A percentile compares a stretch with the other conserved stretches of the same genome.
Evolutionary conservation across 2,329 filamentous ascomycete species (phyloP).

Genomic region (Thelonectria blattea): DNA sequence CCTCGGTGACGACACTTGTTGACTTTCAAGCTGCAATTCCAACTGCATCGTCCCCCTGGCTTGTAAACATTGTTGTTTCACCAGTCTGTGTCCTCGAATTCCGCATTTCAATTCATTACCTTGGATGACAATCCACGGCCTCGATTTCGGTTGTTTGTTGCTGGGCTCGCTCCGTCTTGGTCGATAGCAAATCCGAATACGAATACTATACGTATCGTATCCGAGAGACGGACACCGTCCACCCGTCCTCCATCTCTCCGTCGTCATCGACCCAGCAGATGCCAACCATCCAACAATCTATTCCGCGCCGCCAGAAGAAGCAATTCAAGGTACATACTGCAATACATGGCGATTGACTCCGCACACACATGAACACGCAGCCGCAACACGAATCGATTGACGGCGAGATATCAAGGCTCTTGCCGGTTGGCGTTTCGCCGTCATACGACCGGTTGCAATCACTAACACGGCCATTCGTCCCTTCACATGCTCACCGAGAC

Average conservation of each 20-base stretch:
- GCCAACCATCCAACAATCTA: slow-evolving; percentile 7
- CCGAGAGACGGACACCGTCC: slow-evolving; percentile 1
- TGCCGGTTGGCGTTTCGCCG: background rate
- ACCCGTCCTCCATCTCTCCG: slow-evolving; percentile 2
- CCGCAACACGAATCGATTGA: background rate
- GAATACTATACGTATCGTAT: slow-evolving; percentile 24
- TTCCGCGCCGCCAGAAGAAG: slow-evolving; percentile 11
- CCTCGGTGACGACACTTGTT: slow-evolving; percentile 1
- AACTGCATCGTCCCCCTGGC: background rate
- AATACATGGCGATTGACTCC: slow-evolving; percentile 9
- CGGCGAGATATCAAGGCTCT: background rate
- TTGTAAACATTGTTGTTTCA: slow-evolving; percentile 4
- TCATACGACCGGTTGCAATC: background rate
- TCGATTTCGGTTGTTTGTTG: background rate
- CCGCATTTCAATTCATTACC: slow-evolving; percentile 1
- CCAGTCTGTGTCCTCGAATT: slow-evolving; percentile 9
- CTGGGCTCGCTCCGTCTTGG: background rate
- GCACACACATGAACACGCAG: slow-evolving; percentile 1
- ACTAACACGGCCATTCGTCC: background rate
- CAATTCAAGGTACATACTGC: background rate
- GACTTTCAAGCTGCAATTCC: background rate
- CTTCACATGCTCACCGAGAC: background rate
- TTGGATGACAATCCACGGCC: background rate
- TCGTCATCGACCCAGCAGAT: slow-evolving; percentile 10
- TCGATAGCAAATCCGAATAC: slow-evolving; percentile 29